A percentile compares a stretch with the other conserved stretches of the same genome.
These are phyloP conservation scores for Eutrema japonicum DNA, from an alignment of 345 rosid genomes.

Conservation along the genomic window DNA sequence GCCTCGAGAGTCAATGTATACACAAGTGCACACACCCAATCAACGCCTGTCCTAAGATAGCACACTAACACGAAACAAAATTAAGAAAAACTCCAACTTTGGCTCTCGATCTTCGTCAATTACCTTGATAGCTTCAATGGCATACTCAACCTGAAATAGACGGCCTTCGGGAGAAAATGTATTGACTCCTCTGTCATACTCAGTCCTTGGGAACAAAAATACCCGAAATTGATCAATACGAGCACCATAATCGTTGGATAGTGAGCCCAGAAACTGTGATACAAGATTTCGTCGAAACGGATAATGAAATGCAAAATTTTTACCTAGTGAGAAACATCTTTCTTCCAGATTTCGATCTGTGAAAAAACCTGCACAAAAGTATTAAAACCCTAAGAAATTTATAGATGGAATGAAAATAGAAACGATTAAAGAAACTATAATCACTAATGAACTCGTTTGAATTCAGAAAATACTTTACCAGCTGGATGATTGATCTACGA, in stretches of 20 bases:
- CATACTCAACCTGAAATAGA: slow-evolving; percentile 92
- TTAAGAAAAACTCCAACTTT: background rate
- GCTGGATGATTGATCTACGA: slow-evolving; percentile 19
- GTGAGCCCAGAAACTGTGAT: slow-evolving; percentile 4
- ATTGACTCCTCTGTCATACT: slow-evolving; percentile 96
- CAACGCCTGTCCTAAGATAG: background rate
- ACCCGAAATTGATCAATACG: background rate
- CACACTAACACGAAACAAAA: slow-evolving; percentile 10
- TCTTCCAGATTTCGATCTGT: slow-evolving; percentile 41
- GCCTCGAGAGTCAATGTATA: background rate
- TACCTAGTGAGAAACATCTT: slow-evolving; percentile 69
- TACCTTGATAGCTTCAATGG: slow-evolving; percentile 95
- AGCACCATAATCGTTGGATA: background rate
- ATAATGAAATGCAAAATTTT: background rate
- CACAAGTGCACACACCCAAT: background rate
- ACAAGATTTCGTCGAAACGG: background rate
- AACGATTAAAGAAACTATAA: slow-evolving; percentile 4
- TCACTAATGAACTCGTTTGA: background rate
- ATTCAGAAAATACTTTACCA: slow-evolving; percentile 5
- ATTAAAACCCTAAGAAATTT: background rate
- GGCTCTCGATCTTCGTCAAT: too few relatives aligned
- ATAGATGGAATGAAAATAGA: background rate
- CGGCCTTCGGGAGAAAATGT: slow-evolving; percentile 96
- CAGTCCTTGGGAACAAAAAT: slow-evolving; percentile 58
- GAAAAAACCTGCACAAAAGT: slow-evolving; percentile 27